phyloP scores from a whole-genome alignment of 2,329 filamentous ascomycete species.

The Cercospora nicotianae region DNA sequence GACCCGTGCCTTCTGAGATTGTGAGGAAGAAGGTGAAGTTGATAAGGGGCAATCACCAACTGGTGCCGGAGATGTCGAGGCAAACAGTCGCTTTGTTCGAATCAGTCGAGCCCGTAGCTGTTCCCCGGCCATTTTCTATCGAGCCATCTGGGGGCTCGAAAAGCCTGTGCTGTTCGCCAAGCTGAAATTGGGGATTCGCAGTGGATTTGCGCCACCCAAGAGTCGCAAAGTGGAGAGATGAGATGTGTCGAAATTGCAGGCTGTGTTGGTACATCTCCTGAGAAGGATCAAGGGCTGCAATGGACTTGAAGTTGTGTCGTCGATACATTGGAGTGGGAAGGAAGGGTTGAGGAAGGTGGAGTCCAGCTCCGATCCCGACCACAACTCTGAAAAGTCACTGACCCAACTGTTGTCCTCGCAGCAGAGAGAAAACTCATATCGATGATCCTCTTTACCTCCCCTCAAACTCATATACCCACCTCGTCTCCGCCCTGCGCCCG shows the following conservation, averaged over 20 bases:
- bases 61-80: neutral
- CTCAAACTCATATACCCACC: constrained; percentile 26
- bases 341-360: neutral
- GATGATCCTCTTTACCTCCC: neutral
- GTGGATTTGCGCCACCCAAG: neutral
- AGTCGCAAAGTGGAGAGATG: neutral
- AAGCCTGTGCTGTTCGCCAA: neutral
- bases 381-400: neutral
- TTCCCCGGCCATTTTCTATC: neutral
- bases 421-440: neutral
- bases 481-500: constrained; percentile 35
- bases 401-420: neutral
- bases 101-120: neutral
- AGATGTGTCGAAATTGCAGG: neutral
- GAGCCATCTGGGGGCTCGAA: neutral
- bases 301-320: neutral
- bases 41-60: neutral
- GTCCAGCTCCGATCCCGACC: neutral
- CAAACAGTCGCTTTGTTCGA: neutral
- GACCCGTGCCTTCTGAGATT: neutral
- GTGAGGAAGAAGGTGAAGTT: neutral
- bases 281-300: neutral
- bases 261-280: neutral
- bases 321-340: neutral
- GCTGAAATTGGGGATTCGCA: neutral